Evolutionary conservation across 2,329 filamentous ascomycete genomes (phyloP).

Genomic region (Colletotrichum liaoningense): DNA sequence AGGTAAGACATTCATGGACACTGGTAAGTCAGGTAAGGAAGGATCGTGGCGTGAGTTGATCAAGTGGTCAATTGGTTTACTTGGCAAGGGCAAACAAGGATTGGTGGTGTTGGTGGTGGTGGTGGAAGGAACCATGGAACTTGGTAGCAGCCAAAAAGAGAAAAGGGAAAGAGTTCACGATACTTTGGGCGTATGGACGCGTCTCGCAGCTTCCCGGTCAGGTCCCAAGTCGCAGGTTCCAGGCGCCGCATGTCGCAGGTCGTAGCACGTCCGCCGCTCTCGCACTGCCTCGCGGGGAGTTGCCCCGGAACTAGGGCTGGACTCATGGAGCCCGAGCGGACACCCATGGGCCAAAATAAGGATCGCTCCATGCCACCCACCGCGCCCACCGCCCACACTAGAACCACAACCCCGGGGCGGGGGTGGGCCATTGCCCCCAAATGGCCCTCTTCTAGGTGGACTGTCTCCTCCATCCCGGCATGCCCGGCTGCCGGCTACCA

Average conservation of each 20-base stretch:
- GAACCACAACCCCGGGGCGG: constrained; percentile 21
- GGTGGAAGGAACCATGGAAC: background rate
- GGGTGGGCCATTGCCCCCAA: constrained; percentile 6
- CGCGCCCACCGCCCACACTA: constrained; percentile 1
- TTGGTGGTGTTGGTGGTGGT: background rate
- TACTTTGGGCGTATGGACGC: constrained; percentile 22
- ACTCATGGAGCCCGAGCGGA: constrained; percentile 13
- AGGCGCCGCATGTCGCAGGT: background rate
- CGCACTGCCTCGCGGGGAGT: constrained; percentile 33
- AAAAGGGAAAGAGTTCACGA: constrained; percentile 14
- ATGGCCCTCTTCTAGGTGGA: background rate
- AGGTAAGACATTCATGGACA: background rate
- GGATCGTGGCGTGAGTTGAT: background rate
- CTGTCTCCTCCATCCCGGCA: constrained; percentile 5
- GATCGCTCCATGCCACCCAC: constrained; percentile 1
- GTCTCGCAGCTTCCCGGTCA: constrained; percentile 15
- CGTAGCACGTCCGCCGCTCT: constrained; percentile 1
- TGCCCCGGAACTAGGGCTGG: constrained; percentile 19
- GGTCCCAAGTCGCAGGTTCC: constrained; percentile 4
- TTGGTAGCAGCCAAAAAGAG: background rate
- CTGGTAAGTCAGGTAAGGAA: background rate
- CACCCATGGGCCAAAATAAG: background rate
- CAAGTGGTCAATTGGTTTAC: background rate
- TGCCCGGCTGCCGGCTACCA: constrained; percentile 27
- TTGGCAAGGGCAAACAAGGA: background rate